Evolutionary conservation across 768 basidiomycete genomes (phyloP), one percentile per base, ranked within the genome.

Genomic region (Megacollybia marginata): DNA sequence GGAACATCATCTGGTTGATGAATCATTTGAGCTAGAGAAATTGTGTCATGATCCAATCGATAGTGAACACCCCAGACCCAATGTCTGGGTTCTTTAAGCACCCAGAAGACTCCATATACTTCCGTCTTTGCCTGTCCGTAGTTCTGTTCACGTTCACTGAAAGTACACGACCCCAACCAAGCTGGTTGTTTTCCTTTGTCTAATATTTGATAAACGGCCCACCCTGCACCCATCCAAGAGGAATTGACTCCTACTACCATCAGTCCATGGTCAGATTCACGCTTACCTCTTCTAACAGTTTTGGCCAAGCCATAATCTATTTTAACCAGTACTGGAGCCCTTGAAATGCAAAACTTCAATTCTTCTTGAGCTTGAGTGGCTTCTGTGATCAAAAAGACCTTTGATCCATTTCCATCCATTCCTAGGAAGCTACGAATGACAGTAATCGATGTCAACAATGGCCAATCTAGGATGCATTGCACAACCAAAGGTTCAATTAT

Each of bases 161-260:
- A n/a, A n/a, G n/a, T n/a, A n/a, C n/a, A n/a, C n/a, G n/a, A n/a
- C n/a, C n/a, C n/a, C n/a, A n/a, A n/a, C n/a, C n/a, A n/a, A n/a
- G n/a, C n/a, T n/a, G n/a, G n/a, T n/a, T n/a, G n/a, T n/a, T n/a
- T n/a, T n/a, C n/a, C n/a, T n/a, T 52, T 19, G 0, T 63, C 53
- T 4, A 48, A 48, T 0, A 62, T 45, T 47, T 74, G 72, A 2
- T 58, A 65, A 0, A 71, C 43, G 7, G 66, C 58, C 53, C 63
- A 73, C 0, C 70, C 69, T 0, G 72, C 59, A n/a, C n/a, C n/a
- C n/a, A n/a, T n/a, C n/a, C n/a, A n/a, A n/a, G n/a, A n/a, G n/a
- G n/a, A n/a, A n/a, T 74, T 68, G 0, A 72, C 66, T 4, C 64
- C 60, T 0, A 73, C 42, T 1, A 68, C 58, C 2, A 72, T 55